Conservation (phyloP, 352 stramenopile genomes). For the Phytophthora pinifolia region DNA sequence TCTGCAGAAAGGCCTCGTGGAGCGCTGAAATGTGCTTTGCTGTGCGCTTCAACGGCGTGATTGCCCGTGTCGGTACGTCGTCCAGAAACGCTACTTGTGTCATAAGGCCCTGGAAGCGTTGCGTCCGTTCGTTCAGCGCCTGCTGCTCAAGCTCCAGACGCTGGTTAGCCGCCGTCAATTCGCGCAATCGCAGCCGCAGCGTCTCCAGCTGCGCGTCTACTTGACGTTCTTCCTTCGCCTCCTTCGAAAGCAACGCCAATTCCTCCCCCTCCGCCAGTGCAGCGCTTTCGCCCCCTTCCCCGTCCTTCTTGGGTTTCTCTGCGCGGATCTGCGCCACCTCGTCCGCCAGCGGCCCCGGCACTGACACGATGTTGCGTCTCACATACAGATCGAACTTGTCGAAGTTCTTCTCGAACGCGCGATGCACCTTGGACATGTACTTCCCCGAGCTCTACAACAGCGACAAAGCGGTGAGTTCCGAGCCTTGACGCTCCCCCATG, state of each 20-base stretch:
- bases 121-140: constrained; percentile 39
- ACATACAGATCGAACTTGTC: constrained; percentile 85
- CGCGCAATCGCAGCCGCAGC: constrained; percentile 38
- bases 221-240: constrained; percentile 43
- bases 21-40: constrained; percentile 43
- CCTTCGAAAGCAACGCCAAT: constrained; percentile 33
- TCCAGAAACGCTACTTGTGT: constrained; percentile 53
- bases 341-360: constrained; percentile 46
- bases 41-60: constrained; percentile 50
- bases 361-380: constrained; percentile 69
- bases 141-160: constrained; percentile 49
- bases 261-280: constrained; percentile 16
- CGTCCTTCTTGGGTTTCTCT: constrained; percentile 21
- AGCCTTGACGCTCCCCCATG: neutral
- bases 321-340: constrained; percentile 44
- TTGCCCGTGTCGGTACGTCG: constrained; percentile 32
- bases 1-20: constrained; percentile 45
- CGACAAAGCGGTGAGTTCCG: constrained; percentile 8
- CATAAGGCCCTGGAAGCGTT: constrained; percentile 40
- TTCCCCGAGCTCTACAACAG: constrained; percentile 45
- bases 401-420: constrained; percentile 79
- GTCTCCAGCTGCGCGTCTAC: constrained; percentile 39
- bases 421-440: constrained; percentile 65
- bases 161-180: constrained; percentile 42
- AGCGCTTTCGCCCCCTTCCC: constrained; percentile 1